phyloP scores from a whole-genome alignment of 192 early-diverging fungal species.

The Backusella circina region DNA sequence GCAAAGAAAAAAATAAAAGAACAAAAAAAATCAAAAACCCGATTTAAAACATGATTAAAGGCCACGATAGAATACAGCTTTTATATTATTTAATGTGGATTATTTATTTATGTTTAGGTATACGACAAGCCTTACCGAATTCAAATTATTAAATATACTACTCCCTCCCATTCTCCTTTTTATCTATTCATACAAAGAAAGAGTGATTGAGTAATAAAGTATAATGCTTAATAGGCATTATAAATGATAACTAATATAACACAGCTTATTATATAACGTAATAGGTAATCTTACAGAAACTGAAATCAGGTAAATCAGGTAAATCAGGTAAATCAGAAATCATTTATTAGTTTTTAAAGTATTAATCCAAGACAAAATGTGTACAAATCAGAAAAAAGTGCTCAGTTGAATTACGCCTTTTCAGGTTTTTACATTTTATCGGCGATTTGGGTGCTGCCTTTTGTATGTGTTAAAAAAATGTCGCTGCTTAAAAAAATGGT shows the following conservation, averaged over 20 bases:
- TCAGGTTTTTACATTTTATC: neutral
- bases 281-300: neutral
- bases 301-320: neutral
- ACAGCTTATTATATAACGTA: neutral
- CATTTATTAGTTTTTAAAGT: neutral
- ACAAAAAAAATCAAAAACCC: neutral
- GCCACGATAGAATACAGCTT: neutral
- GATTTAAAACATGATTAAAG: neutral
- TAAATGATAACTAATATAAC: neutral
- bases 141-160: neutral
- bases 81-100: neutral
- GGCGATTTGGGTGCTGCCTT: no score
- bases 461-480: no score
- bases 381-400: neutral
- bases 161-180: neutral
- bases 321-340: neutral
- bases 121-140: neutral
- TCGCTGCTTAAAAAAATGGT: no score
- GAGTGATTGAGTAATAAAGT: neutral
- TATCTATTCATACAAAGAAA: neutral
- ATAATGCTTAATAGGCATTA: neutral
- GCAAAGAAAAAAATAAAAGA: neutral
- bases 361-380: neutral
- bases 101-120: neutral
- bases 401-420: neutral